phyloP scores from a whole-genome alignment of 2,329 filamentous ascomycete species.

The Metarhizium humberi region DNA sequence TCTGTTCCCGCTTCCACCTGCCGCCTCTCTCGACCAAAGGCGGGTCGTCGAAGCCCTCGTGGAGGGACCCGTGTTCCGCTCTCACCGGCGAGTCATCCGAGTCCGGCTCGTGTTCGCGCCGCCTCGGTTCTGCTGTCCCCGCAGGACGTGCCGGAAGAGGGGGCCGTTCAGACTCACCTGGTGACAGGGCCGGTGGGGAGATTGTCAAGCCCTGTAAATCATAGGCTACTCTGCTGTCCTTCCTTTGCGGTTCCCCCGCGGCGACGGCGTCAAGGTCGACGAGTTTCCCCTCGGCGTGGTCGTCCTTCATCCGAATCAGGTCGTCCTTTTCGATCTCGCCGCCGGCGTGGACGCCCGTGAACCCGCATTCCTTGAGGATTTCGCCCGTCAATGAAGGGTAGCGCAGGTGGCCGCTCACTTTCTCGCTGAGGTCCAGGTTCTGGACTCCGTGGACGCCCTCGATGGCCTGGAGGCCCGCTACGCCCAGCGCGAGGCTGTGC shows the following conservation, averaged over 20 bases:
- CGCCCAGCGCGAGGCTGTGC: slow-evolving; percentile 70
- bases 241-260: background rate
- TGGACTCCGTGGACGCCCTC: slow-evolving; percentile 55
- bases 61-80: background rate
- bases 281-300: slow-evolving; percentile 20
- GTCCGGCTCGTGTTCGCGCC: slow-evolving; percentile 6
- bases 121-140: background rate
- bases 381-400: slow-evolving; percentile 41
- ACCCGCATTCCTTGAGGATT: slow-evolving; percentile 43
- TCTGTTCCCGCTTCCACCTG: background rate
- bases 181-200: slow-evolving; percentile 14
- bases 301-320: slow-evolving; percentile 36
- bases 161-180: background rate
- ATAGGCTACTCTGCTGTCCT: slow-evolving; percentile 10
- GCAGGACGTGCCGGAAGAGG: background rate
- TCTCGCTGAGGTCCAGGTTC: slow-evolving; percentile 42
- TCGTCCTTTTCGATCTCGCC: slow-evolving; percentile 42
- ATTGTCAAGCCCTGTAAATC: slow-evolving; percentile 20
- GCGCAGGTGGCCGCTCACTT: slow-evolving; percentile 44
- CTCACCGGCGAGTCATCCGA: slow-evolving; percentile 10
- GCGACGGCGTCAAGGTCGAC: slow-evolving; percentile 18
- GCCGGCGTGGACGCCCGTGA: slow-evolving; percentile 34
- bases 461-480: slow-evolving; percentile 74
- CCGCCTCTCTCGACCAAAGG: slow-evolving; percentile 20
- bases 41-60: slow-evolving; percentile 1